phyloP scores from a whole-genome alignment of 2,329 filamentous ascomycete genomes.

The Fusarium caatingaense region DNA sequence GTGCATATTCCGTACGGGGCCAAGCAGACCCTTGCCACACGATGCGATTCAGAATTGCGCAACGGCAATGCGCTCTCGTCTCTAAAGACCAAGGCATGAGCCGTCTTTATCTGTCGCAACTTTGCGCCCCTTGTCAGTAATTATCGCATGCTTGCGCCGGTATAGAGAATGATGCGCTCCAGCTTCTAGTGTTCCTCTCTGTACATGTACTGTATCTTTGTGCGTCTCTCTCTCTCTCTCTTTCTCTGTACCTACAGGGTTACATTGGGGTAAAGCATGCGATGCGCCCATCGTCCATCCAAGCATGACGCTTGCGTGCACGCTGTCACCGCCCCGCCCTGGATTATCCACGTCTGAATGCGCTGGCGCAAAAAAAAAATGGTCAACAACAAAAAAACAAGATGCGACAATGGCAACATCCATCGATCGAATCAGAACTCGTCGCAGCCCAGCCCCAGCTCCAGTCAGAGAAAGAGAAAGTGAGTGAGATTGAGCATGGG shows the following conservation, averaged over 20 bases:
- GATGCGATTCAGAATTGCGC: slow-evolving; percentile 40
- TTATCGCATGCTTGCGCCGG: slow-evolving; percentile 10
- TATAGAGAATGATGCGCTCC: slow-evolving; percentile 27
- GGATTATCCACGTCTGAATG: slow-evolving; percentile 44
- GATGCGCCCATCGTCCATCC: slow-evolving; percentile 45
- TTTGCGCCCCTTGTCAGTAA: not conserved
- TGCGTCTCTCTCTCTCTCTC: not conserved
- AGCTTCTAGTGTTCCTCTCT: not conserved
- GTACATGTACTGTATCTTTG: slow-evolving; percentile 6
- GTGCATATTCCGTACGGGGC: slow-evolving; percentile 35
- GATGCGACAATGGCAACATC: slow-evolving; percentile 43
- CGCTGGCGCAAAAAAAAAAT: slow-evolving; percentile 45
- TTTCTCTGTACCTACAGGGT: slow-evolving; percentile 28
- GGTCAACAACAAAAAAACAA: slow-evolving; percentile 45
- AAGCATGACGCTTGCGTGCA: slow-evolving; percentile 48
- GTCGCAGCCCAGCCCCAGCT: slow-evolving; percentile 41
- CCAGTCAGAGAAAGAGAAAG: not conserved
- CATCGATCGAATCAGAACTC: slow-evolving; percentile 41
- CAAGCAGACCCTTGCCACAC: slow-evolving; percentile 40
- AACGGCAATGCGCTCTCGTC: slow-evolving; percentile 32
- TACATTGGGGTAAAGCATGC: slow-evolving; percentile 40
- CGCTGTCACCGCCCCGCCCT: slow-evolving; percentile 47
- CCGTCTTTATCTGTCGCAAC: not conserved
- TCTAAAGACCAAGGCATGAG: not conserved
- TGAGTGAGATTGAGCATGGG: slow-evolving; percentile 10